phyloP scores from a whole-genome alignment of 1,284 basidiomycete species.

The Cryptococcus sp. region DNA sequence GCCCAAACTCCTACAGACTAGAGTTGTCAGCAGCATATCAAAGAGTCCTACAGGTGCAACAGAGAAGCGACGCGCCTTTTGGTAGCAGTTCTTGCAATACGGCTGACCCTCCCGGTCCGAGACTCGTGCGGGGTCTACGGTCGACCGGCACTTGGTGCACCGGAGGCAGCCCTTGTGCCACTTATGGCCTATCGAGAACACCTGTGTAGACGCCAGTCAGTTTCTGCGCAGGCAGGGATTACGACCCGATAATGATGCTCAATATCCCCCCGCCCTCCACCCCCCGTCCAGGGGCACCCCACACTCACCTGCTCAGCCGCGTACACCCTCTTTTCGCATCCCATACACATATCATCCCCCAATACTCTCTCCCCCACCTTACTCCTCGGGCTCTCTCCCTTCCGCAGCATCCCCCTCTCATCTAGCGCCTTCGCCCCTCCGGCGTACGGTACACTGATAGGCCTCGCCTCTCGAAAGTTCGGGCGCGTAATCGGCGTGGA shows the following conservation, averaged over 20 bases:
- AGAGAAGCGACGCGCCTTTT: slow-evolving; percentile 24
- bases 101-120: slow-evolving; percentile 57
- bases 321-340: slow-evolving; percentile 48
- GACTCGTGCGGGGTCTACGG: slow-evolving; percentile 50
- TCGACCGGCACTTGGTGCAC: slow-evolving; percentile 39
- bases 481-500: slow-evolving; percentile 31
- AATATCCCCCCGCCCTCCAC: background rate
- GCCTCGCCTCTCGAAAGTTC: slow-evolving; percentile 33
- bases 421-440: slow-evolving; percentile 34
- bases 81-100: slow-evolving; percentile 49
- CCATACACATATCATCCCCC: slow-evolving; percentile 37
- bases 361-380: slow-evolving; percentile 40
- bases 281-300: background rate
- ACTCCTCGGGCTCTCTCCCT: slow-evolving; percentile 31
- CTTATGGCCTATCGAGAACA: slow-evolving; percentile 33
- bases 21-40: background rate
- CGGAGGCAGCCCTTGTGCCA: slow-evolving; percentile 47
- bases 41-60: background rate
- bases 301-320: slow-evolving; percentile 45
- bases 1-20: background rate
- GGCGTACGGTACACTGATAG: slow-evolving; percentile 33
- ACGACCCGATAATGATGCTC: too few relatives aligned
- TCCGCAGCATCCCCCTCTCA: slow-evolving; percentile 33
- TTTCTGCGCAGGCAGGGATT: background rate
- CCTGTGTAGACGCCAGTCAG: slow-evolving; percentile 7